These are phyloP conservation scores for Starmerella riodocensis DNA, from an alignment of 805 yeast genomes.

Conservation along the genomic window DNA sequence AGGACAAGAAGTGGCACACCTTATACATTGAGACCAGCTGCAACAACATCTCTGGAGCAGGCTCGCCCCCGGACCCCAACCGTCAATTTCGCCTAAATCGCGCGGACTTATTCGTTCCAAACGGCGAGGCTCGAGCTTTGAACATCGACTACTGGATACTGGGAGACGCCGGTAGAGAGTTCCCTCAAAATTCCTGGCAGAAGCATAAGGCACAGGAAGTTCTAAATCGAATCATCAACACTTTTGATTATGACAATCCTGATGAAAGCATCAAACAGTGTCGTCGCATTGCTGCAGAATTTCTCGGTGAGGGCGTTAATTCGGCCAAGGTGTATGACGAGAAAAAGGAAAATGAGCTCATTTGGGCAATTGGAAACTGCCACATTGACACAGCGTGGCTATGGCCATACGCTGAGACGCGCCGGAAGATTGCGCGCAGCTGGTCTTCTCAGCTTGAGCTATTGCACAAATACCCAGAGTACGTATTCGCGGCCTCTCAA, in stretches of 20 bases:
- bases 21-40: slow-evolving; percentile 85
- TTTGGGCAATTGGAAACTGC: slow-evolving; percentile 83
- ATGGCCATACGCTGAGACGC: slow-evolving; percentile 98
- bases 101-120: slow-evolving; percentile 75
- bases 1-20: slow-evolving; percentile 39
- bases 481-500: slow-evolving; percentile 86
- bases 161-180: slow-evolving; percentile 82
- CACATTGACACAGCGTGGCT: slow-evolving; percentile 98
- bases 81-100: slow-evolving; percentile 50
- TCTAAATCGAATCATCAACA: slow-evolving; percentile 71
- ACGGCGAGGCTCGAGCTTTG: slow-evolving; percentile 64
- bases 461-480: slow-evolving; percentile 82
- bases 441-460: slow-evolving; percentile 88
- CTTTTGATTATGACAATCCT: slow-evolving; percentile 57
- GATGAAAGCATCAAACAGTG: slow-evolving; percentile 45
- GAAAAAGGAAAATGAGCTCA: slow-evolving; percentile 29
- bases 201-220: slow-evolving; percentile 68
- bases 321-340: slow-evolving; percentile 42
- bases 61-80: slow-evolving; percentile 58
- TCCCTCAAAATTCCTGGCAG: slow-evolving; percentile 63
- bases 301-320: slow-evolving; percentile 57
- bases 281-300: slow-evolving; percentile 49
- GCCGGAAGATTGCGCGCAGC: slow-evolving; percentile 80
- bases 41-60: slow-evolving; percentile 86
- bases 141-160: slow-evolving; percentile 75